Evolutionary conservation across 2,329 filamentous ascomycete genomes (phyloP), one percentile per base, ranked within the genome.

Genomic region (Ophiostoma sp.): DNA sequence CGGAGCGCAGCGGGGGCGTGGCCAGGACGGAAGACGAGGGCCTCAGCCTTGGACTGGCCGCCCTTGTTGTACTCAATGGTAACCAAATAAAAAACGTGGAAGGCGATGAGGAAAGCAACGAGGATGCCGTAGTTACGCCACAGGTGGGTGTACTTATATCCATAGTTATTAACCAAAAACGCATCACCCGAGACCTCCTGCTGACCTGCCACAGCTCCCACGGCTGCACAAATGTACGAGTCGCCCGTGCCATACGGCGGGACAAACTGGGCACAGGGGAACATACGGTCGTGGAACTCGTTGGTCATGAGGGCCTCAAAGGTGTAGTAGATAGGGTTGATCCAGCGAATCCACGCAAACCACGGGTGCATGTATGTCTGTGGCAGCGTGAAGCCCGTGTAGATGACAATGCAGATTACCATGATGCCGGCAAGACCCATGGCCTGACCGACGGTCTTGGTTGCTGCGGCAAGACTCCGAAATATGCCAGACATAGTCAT

Each of bases 401-500:
- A 90, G 77, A 89, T 91, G 81, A 93, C 86, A n/a, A n/a, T n/a
- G n/a, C n/a, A n/a, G n/a, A n/a, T n/a, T n/a, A n/a, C n/a, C n/a
- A n/a, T n/a, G n/a, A n/a, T n/a, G n/a, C n/a, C n/a, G 52, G 88
- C 85, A 0, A 87, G 88, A 0, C 88, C 87, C 81, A 91, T 85
- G 75, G 89, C 88, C 78, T 90, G 88, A 9, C 89, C 88, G 7
- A 92, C 83, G 0, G 92, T 92, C 59, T 92, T 86, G 2, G 93
- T 94, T 0, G 91, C 83, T 0, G 92, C 90, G 22, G 87, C 93
- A 76, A 97, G 92, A 8, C 89, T 92, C 71, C 93, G 89, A 87
- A 97, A 95, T 75, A 95, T 87, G 89, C 93, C 94, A 52, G 92
- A 94, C 92, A 96, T 96, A 75, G 89, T 86, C 78, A 97, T 77